Evolutionary conservation across 257 asterid genomes (phyloP).

Genomic region (Ilex aquifolium): DNA sequence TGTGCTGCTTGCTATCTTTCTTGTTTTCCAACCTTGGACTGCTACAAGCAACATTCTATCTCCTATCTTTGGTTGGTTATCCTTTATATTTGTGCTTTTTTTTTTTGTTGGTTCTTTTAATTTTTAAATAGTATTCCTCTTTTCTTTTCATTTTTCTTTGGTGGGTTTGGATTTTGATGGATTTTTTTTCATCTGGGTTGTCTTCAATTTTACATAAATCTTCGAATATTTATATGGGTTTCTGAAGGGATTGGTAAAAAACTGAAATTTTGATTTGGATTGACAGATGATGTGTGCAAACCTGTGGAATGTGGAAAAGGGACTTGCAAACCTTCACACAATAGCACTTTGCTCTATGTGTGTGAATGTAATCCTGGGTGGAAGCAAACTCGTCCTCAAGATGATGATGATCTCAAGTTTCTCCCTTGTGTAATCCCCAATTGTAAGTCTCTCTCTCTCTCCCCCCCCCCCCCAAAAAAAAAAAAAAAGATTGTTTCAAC

Average conservation of each 20-base stretch:
- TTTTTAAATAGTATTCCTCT: background rate
- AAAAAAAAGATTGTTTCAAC: too few relatives aligned
- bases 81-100: background rate
- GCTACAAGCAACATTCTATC: constrained; percentile 33
- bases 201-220: background rate
- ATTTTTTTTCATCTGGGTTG: background rate
- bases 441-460: constrained; percentile 35
- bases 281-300: constrained; percentile 36
- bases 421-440: constrained; percentile 75
- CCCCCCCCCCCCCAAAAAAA: too few relatives aligned
- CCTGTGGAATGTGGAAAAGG: constrained; percentile 57
- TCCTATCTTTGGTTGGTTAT: constrained; percentile 34
- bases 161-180: background rate
- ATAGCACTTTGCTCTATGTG: constrained; percentile 35
- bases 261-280: background rate
- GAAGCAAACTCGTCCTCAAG: constrained; percentile 43
- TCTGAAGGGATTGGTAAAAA: background rate
- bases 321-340: constrained; percentile 35
- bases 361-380: constrained; percentile 72
- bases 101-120: background rate
- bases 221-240: background rate
- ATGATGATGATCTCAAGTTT: constrained; percentile 27
- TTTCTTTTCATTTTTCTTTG: background rate
- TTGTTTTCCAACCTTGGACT: constrained; percentile 23
- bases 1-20: constrained; percentile 25